Conservation (phyloP, 768 basidiomycete species). For the Leccinum subtestaceum region DNA sequence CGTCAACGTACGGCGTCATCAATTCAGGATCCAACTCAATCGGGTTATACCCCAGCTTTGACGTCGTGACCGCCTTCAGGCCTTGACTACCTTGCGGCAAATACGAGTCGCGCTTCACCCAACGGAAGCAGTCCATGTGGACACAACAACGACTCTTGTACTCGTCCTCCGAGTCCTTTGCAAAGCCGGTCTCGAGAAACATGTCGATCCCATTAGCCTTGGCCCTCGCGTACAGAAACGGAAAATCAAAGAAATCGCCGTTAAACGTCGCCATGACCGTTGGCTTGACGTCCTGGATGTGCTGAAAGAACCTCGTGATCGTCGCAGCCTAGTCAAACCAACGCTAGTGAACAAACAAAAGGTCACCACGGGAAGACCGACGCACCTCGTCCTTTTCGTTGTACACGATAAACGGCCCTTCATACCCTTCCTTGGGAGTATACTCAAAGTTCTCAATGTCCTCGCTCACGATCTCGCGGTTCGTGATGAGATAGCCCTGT, state of each 20-base stretch:
- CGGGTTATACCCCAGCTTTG: constrained; percentile 95
- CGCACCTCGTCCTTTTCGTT: constrained; percentile 90
- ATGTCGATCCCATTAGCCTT: constrained; percentile 92
- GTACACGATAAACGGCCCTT: constrained; percentile 93
- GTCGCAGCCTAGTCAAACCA: constrained; percentile 60
- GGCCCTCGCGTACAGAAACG: constrained; percentile 86
- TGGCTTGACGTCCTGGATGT: constrained; percentile 89
- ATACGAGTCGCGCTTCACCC: constrained; percentile 99
- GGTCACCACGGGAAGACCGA: background rate
- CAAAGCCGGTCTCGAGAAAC: constrained; percentile 92
- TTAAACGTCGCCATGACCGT: constrained; percentile 99
- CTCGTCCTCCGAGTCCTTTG: constrained; percentile 89
- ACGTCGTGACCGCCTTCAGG: constrained; percentile 94
- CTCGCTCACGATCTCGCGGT: constrained; percentile 94
- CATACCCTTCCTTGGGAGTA: constrained; percentile 96
- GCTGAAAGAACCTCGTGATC: constrained; percentile 87
- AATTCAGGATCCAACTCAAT: constrained; percentile 97
- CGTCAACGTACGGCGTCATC: constrained; percentile 87
- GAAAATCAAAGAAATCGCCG: constrained; percentile 99
- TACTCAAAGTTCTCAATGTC: constrained; percentile 99
- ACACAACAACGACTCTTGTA: constrained; percentile 90
- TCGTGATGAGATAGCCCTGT: constrained; percentile 95
- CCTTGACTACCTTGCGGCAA: constrained; percentile 98
- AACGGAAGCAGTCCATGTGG: constrained; percentile 99
- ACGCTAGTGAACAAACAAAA: background rate